Conservation (phyloP, 169 alveolate genomes). For the Ichthyophthirius multifiliis region DNA sequence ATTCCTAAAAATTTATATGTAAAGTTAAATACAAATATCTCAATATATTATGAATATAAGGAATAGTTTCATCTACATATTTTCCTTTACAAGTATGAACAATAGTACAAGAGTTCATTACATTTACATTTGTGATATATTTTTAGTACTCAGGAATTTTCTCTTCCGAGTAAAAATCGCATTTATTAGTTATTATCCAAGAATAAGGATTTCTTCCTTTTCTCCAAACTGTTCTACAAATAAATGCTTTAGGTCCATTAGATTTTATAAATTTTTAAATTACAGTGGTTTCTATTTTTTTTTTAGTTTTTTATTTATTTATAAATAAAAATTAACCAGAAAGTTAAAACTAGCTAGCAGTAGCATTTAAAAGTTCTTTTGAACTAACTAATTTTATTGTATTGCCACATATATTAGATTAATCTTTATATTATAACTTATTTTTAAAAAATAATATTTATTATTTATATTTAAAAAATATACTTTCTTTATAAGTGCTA, state of each 20-base stretch:
- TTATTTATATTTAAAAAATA: constrained; percentile 30
- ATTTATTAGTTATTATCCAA: constrained; percentile 73
- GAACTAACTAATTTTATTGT: constrained; percentile 44
- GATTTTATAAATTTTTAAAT: constrained; percentile 75
- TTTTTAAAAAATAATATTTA: constrained; percentile 35
- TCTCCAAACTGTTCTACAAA: constrained; percentile 76
- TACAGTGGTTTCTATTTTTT: constrained; percentile 50
- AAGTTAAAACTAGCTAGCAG: constrained; percentile 17
- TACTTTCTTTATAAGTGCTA: constrained; percentile 68
- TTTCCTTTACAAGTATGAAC: constrained; percentile 78
- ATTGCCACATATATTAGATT: constrained; percentile 43
- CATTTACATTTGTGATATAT: constrained; percentile 62
- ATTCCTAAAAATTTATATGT: constrained; percentile 59
- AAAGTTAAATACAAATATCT: constrained; percentile 62
- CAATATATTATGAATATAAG: constrained; percentile 68
- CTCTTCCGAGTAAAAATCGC: constrained; percentile 55
- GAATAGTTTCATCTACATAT: constrained; percentile 65
- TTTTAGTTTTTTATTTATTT: neutral
- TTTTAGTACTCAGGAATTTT: constrained; percentile 54
- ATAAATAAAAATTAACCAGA: neutral
- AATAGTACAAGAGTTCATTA: constrained; percentile 57
- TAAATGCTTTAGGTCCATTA: constrained; percentile 80
- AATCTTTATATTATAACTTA: neutral
- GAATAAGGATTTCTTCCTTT: constrained; percentile 65
- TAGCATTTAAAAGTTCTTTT: constrained; percentile 44